Evolutionary conservation across 306 rosid species (phyloP).

Genomic region (Pterocarpus santalinus): DNA sequence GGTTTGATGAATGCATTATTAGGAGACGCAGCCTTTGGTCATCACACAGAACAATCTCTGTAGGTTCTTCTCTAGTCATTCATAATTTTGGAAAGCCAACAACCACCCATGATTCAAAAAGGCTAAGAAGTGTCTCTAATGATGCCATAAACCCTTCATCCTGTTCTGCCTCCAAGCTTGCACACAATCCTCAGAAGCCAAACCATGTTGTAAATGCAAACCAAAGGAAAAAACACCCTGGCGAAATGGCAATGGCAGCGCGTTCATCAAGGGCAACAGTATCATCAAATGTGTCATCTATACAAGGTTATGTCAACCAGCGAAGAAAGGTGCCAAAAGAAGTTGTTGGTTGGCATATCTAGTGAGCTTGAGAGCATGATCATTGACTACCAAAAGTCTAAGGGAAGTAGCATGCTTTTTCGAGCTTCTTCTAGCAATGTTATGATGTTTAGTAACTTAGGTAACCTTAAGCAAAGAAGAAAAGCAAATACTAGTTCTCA

Average conservation of each 20-base stretch:
- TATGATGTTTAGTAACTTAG: conserved; percentile 78
- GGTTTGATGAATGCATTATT: conserved; percentile 71
- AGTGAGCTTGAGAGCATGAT: conserved; percentile 91
- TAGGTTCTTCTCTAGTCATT: conserved; percentile 37
- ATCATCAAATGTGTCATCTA: conserved; percentile 22
- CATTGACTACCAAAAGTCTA: conserved; percentile 68
- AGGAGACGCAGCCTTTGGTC: conserved; percentile 58
- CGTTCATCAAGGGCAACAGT: not conserved
- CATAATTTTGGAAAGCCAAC: conserved; percentile 43
- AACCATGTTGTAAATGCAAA: conserved; percentile 9
- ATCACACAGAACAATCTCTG: conserved; percentile 52
- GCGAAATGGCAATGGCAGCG: conserved; percentile 10
- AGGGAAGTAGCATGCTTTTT: conserved; percentile 62
- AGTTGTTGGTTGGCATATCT: conserved; percentile 64
- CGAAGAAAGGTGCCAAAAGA: conserved; percentile 78
- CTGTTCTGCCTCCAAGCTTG: conserved; percentile 14
- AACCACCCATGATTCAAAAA: conserved; percentile 51
- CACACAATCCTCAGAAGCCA: conserved; percentile 43
- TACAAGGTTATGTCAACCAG: conserved; percentile 67
- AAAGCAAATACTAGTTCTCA: conserved; percentile 38
- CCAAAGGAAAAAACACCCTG: conserved; percentile 20
- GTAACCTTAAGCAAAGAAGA: conserved; percentile 73
- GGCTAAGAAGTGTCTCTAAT: conserved; percentile 44
- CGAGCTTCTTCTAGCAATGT: conserved; percentile 90
- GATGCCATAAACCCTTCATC: conserved; percentile 34